Evolutionary conservation across 306 rosid genomes (phyloP).

Genomic region (Dicorynia guianensis): DNA sequence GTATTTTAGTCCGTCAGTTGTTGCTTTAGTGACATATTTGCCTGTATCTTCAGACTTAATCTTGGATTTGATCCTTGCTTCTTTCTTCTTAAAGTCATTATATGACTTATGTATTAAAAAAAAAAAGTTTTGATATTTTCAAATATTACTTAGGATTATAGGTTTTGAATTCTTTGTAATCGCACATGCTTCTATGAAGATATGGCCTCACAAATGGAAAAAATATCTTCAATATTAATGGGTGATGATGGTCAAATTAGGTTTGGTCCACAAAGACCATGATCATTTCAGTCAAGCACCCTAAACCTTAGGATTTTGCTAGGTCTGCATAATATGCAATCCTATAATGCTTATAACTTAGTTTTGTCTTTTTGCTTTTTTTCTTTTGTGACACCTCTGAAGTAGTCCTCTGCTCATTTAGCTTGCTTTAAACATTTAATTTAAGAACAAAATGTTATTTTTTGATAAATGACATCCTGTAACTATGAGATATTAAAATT

Average conservation of each 20-base stretch:
- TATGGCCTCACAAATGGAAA: neutral
- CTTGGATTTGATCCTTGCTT: no score
- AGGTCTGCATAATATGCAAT: constrained; percentile 7
- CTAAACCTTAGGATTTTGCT: neutral
- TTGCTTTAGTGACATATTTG: no score
- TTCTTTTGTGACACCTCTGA: neutral
- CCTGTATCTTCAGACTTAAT: no score
- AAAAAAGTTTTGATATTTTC: neutral
- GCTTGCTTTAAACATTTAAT: no score
- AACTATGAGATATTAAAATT: neutral
- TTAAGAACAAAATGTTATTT: neutral
- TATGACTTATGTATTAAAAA: no score
- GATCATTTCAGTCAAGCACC: neutral
- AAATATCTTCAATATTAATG: neutral
- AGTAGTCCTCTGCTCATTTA: neutral
- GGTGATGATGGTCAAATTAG: neutral
- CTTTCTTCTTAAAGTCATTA: no score
- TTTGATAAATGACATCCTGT: neutral
- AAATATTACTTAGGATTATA: neutral
- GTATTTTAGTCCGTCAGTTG: no score
- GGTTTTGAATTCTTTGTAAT: neutral
- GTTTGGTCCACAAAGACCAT: neutral
- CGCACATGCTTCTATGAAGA: neutral
- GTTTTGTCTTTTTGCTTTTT: neutral
- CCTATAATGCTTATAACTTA: neutral